A percentile compares a stretch with the other conserved stretches of the same genome.
Conservation (phyloP, 306 rosid genomes). For the Astragalus membranaceus region DNA sequence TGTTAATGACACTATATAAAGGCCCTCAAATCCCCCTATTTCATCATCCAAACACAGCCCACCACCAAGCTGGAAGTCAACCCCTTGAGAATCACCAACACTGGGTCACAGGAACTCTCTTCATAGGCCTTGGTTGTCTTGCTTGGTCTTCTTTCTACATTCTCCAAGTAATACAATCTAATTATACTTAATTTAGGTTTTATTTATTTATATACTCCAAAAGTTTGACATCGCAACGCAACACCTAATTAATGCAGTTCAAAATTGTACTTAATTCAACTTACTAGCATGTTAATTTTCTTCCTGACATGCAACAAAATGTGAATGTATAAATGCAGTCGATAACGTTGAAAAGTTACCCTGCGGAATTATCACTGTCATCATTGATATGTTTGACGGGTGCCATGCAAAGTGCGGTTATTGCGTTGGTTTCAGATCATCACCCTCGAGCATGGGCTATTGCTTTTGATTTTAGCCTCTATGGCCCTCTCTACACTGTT, state of each 20-base stretch:
- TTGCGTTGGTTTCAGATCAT: slow-evolving; percentile 45
- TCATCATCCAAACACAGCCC: slow-evolving; percentile 18
- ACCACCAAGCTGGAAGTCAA: not conserved
- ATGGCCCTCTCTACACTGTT: slow-evolving; percentile 60
- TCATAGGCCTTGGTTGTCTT: not conserved
- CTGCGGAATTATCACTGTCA: slow-evolving; percentile 55
- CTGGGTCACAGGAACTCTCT: slow-evolving; percentile 29
- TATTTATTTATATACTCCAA: too few species aligned
- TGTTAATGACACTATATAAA: slow-evolving; percentile 66
- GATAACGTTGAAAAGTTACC: slow-evolving; percentile 52
- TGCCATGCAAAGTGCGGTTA: slow-evolving; percentile 37
- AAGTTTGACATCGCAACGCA: too few species aligned
- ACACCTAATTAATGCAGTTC: too few species aligned
- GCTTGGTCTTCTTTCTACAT: slow-evolving; percentile 39
- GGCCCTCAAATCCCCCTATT: slow-evolving; percentile 51
- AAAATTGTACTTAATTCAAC: too few species aligned
- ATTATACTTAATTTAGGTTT: too few species aligned
- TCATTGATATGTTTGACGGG: slow-evolving; percentile 59
- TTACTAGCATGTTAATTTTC: too few species aligned
- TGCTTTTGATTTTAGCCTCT: slow-evolving; percentile 50
- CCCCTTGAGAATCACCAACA: slow-evolving; percentile 11
- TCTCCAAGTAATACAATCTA: slow-evolving; percentile 21
- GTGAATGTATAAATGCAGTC: slow-evolving; percentile 32
- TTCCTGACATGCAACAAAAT: not conserved
- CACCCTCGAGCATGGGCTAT: slow-evolving; percentile 47